A percentile compares a stretch with the other conserved stretches of the same genome.
Conservation (phyloP, 495 filamentous ascomycete genomes). For the Penicillium malachiteum region DNA sequence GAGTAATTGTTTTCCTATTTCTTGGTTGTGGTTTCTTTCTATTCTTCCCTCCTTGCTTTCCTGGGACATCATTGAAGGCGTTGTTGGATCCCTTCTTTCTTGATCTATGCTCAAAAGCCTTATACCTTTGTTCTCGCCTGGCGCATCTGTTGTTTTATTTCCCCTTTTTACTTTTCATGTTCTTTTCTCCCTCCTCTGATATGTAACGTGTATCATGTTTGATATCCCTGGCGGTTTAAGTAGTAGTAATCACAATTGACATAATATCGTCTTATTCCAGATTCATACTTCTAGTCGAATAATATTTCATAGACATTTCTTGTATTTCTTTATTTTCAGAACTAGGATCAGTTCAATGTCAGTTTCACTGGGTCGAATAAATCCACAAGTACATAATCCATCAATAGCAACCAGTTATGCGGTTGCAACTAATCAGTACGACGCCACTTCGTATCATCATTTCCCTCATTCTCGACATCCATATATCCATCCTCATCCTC, state of each 20-base stretch:
- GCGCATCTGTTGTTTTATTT: slow-evolving; percentile 4
- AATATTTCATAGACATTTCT: background rate
- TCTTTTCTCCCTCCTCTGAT: slow-evolving; percentile 3
- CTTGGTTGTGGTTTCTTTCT: slow-evolving; percentile 1
- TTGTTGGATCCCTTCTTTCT: slow-evolving; percentile 9
- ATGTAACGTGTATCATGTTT: slow-evolving; percentile 11
- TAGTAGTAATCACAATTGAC: slow-evolving; percentile 24
- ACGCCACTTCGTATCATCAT: slow-evolving; percentile 58
- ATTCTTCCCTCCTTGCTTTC: background rate
- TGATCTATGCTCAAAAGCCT: slow-evolving; percentile 20
- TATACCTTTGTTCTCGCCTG: slow-evolving; percentile 17
- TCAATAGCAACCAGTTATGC: too few species aligned
- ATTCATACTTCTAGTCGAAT: too few species aligned
- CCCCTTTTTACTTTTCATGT: slow-evolving; percentile 3
- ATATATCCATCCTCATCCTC: slow-evolving; percentile 38
- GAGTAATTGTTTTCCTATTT: slow-evolving; percentile 27
- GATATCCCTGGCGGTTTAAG: slow-evolving; percentile 20
- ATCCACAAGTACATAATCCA: too few species aligned
- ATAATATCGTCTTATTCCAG: too few species aligned
- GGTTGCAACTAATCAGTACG: slow-evolving; percentile 49
- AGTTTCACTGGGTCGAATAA: too few species aligned
- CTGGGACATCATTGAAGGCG: slow-evolving; percentile 2
- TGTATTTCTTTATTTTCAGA: too few species aligned
- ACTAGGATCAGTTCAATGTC: too few species aligned
- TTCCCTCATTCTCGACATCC: slow-evolving; percentile 30